Evolutionary conservation across 345 rosid genomes (phyloP).

Genomic region (Dipteronia dyeriana): DNA sequence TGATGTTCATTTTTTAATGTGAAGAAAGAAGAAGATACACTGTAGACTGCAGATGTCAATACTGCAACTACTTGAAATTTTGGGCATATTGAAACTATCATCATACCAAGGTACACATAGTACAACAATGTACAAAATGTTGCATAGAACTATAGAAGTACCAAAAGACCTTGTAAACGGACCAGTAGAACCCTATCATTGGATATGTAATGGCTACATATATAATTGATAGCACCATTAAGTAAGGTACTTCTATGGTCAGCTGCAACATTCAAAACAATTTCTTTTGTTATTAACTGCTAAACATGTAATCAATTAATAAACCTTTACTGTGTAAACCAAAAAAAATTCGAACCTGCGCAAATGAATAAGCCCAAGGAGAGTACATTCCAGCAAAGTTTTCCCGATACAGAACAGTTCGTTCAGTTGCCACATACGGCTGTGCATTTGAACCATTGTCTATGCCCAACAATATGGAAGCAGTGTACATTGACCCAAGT

Average conservation of each 20-base stretch:
- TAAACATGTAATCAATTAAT: not conserved
- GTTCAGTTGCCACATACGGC: conserved; percentile 17
- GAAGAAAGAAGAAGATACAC: not conserved
- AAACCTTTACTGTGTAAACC: not conserved
- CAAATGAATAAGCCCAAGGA: conserved; percentile 20
- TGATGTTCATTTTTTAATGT: too few relatives aligned
- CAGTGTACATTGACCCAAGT: conserved; percentile 8
- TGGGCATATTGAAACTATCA: conserved; percentile 28
- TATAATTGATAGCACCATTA: conserved; percentile 11
- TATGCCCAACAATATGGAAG: conserved; percentile 10
- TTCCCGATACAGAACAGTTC: conserved; percentile 19
- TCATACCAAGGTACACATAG: conserved; percentile 33
- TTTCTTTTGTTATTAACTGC: not conserved
- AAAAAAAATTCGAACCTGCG: conserved; percentile 11
- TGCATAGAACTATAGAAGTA: conserved; percentile 24
- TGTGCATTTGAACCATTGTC: not conserved
- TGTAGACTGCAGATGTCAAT: conserved; percentile 22
- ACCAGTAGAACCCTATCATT: conserved; percentile 15
- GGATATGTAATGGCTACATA: conserved; percentile 14
- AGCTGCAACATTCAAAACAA: conserved; percentile 17
- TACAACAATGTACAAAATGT: conserved; percentile 26
- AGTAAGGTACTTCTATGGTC: conserved; percentile 27
- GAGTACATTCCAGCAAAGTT: conserved; percentile 23
- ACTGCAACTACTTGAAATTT: conserved; percentile 8
- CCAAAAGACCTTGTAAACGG: conserved; percentile 28